Percentiles rank a stretch among this genome's conserved stretches.
These are phyloP conservation scores for Globisporangium cystogenes DNA, from an alignment of 352 stramenopile genomes.

Conservation along the genomic window DNA sequence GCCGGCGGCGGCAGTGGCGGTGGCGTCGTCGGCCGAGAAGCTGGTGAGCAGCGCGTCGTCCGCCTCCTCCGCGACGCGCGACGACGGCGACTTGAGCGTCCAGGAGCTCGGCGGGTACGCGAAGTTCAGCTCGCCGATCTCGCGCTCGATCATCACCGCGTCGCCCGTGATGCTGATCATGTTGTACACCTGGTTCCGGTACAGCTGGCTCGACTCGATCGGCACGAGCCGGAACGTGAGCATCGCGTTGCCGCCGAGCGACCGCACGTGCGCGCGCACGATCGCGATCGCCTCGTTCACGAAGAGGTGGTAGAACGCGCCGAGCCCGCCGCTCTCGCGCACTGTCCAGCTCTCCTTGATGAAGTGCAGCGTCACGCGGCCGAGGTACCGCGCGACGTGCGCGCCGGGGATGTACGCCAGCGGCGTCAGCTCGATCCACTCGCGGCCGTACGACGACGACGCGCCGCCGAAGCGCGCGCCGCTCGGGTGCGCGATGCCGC, in stretches of 20 bases:
- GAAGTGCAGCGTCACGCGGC: conserved; percentile 86
- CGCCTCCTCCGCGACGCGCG: conserved; percentile 9
- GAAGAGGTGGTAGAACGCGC: conserved; percentile 86
- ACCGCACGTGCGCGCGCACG: conserved; percentile 77
- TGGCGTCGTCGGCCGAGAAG: conserved; percentile 4
- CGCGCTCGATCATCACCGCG: conserved; percentile 72
- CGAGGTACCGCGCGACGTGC: conserved; percentile 70
- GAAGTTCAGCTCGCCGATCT: conserved; percentile 28
- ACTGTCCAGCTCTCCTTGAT: conserved; percentile 90
- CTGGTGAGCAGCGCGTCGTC: conserved; percentile 4
- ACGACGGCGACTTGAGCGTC: conserved; percentile 24
- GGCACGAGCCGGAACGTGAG: conserved; percentile 83
- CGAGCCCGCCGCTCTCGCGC: conserved; percentile 76
- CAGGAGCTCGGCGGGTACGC: conserved; percentile 22
- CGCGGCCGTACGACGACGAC: conserved; percentile 34
- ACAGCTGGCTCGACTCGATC: conserved; percentile 84
- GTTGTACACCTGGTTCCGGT: conserved; percentile 90
- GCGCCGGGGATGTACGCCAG: conserved; percentile 72
- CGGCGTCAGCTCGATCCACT: conserved; percentile 84
- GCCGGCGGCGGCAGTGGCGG: not conserved
- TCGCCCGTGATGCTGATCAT: conserved; percentile 90
- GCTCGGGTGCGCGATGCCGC: conserved; percentile 11
- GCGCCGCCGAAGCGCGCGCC: conserved; percentile 13
- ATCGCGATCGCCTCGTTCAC: conserved; percentile 85
- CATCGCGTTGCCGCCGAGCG: conserved; percentile 81